These are phyloP conservation scores for Mucor piriformis DNA, from an alignment of 371 early-diverging fungal species.

Conservation along the genomic window DNA sequence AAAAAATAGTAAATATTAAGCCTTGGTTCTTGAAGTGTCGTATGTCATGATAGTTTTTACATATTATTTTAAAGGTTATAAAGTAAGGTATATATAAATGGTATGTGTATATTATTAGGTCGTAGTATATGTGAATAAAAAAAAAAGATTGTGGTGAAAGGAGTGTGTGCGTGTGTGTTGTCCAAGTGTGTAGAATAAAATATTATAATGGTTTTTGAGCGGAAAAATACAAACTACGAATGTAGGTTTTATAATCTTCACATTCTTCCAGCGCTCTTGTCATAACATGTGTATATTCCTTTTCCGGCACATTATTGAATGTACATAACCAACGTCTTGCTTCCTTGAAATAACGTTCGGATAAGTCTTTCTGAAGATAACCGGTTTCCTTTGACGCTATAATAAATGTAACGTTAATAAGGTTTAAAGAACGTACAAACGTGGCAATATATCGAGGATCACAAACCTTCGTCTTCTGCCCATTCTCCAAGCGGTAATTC, in stretches of 20 bases:
- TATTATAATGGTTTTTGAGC: constrained; percentile 17
- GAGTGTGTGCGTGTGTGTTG: neutral
- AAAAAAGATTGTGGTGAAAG: neutral
- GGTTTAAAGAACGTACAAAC: neutral
- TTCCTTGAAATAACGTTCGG: constrained; percentile 21
- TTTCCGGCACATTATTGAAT: constrained; percentile 16
- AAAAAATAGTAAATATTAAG: too few relatives aligned
- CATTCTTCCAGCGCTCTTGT: constrained; percentile 21
- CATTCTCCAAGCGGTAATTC: constrained; percentile 34
- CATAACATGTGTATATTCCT: constrained; percentile 12
- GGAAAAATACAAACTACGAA: constrained; percentile 9
- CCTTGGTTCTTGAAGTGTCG: too few relatives aligned
- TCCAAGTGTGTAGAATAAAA: too few relatives aligned
- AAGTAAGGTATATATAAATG: too few relatives aligned
- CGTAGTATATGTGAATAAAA: neutral
- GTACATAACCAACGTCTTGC: constrained; percentile 22
- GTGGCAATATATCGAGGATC: neutral
- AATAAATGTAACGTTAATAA: neutral
- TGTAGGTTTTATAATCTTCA: constrained; percentile 5
- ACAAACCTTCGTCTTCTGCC: constrained; percentile 21
- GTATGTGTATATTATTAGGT: neutral
- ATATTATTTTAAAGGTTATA: too few relatives aligned
- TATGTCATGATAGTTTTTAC: too few relatives aligned
- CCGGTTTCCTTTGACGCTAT: constrained; percentile 28
- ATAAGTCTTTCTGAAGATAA: constrained; percentile 27